Percentiles rank a stretch among this genome's conserved stretches.
Evolutionary conservation across 2,329 filamentous ascomycete species (phyloP).

Genomic region (Westerdykella ornata): DNA sequence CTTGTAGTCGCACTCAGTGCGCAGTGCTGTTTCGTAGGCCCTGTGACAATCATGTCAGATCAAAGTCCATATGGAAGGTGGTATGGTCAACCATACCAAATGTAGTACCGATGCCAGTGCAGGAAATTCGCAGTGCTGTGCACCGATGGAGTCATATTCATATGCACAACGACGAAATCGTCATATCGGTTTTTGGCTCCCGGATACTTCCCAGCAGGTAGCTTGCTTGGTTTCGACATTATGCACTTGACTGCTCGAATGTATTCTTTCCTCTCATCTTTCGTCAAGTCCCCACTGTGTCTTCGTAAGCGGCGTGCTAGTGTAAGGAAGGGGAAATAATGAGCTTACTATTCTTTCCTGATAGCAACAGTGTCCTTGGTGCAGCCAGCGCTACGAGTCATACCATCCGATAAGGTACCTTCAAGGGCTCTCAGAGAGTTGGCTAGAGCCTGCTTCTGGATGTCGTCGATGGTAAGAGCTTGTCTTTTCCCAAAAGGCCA

Average conservation of each 20-base stretch:
- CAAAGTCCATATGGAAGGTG: not conserved
- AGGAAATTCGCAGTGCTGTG: conserved; percentile 29
- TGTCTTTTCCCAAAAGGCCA: conserved; percentile 18
- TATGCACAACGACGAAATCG: conserved; percentile 26
- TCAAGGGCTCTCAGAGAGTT: conserved; percentile 26
- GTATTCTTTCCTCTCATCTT: conserved; percentile 28
- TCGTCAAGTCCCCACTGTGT: conserved; percentile 21
- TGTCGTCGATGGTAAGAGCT: conserved; percentile 17
- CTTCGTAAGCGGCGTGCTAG: conserved; percentile 2
- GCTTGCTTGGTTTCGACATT: conserved; percentile 20
- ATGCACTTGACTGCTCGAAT: conserved; percentile 31
- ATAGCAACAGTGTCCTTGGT: conserved; percentile 37
- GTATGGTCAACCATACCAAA: conserved; percentile 19
- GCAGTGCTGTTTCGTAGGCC: conserved; percentile 39
- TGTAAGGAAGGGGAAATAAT: not conserved
- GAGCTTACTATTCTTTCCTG: conserved; percentile 41
- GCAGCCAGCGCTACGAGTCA: conserved; percentile 24
- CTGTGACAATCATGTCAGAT: conserved; percentile 3
- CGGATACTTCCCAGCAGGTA: conserved; percentile 20
- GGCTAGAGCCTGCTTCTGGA: conserved; percentile 22
- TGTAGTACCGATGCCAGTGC: conserved; percentile 41
- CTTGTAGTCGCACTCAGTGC: conserved; percentile 38
- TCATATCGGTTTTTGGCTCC: conserved; percentile 31
- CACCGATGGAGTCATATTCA: conserved; percentile 28
- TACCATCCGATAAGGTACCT: conserved; percentile 23